Base-by-base conservation (phyloP, 1,284 basidiomycete species). In the Agaricales sp. region DNA sequence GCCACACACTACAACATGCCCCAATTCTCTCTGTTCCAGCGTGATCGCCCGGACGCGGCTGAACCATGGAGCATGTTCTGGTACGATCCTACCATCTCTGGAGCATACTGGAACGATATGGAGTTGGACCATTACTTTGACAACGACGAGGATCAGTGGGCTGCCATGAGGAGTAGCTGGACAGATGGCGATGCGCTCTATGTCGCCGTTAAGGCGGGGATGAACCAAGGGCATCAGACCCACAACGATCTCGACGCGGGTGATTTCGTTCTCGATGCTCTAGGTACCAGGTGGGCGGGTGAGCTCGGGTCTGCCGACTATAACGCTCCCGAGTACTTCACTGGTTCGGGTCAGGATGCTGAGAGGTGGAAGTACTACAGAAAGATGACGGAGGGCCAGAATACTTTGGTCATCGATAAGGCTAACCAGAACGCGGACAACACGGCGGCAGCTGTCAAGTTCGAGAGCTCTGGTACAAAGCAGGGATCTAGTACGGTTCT, bases 61-160 rank as follows among this genome's bases (percentile, higher is more conserved):
- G 95, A 99, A 56, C 95, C 95, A 0, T 92, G 85, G 79, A 82
- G 81, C 60, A 94, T 99, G 91, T 95, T 99, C 74, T 99, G 92
- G 92, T 99, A 98, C 66, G 76, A 97, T 63, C 82, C 92, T 11
- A 72, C 78, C 3, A 77, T 83, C 45, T 67, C 72, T 16, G 95
- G 95, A 51, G 90, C 91, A 46, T 99, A 87, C 76, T 98, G 92
- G 93, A 82, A 93, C 61, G 83, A 81, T 45, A 67, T 87, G 43
- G 64, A 86, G 1, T 76, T 98, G 45, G 95, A 99, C 68, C 71
- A 77, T 54, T 82, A 83, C 73, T 98, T 93, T 67, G 70, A 80
- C 58, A 77, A 82, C 56, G 58, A 58, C 18, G 64, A 75, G 37
- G 82, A 84, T 57, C 83, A 87, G 58, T 99, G 95, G 95, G 86